Evolutionary conservation across 2,329 filamentous ascomycete species (phyloP).

Genomic region (Claviceps citrina): DNA sequence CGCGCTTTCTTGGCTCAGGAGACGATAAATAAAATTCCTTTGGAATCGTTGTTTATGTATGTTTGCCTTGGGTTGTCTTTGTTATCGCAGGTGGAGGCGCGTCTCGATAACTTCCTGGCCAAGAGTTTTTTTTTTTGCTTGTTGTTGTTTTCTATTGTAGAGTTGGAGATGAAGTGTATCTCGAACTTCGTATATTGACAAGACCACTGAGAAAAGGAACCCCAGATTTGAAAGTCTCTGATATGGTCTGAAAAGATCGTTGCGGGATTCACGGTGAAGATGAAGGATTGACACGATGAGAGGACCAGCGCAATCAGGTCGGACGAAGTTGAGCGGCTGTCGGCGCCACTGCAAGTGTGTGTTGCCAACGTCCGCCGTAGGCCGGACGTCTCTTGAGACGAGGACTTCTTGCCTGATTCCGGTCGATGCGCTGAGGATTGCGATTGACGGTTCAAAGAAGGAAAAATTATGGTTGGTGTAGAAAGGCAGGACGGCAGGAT

Average conservation of each 20-base stretch:
- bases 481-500: neutral
- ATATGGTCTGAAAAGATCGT: neutral
- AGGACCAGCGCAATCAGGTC: neutral
- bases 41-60: neutral
- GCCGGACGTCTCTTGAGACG: neutral
- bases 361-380: neutral
- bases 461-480: neutral
- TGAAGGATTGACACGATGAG: neutral
- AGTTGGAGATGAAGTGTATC: neutral
- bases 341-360: neutral
- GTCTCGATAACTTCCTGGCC: constrained; percentile 5
- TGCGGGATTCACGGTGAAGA: neutral
- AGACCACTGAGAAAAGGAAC: neutral
- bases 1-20: constrained; percentile 1
- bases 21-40: neutral
- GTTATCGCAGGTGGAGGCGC: constrained; percentile 6
- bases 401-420: neutral
- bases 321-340: neutral
- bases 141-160: neutral
- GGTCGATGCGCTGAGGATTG: neutral
- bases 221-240: neutral
- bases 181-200: neutral
- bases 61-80: neutral
- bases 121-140: constrained; percentile 1
- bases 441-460: neutral